Conservation (phyloP, 805 yeast species). For the Allodekkera sacchari region DNA sequence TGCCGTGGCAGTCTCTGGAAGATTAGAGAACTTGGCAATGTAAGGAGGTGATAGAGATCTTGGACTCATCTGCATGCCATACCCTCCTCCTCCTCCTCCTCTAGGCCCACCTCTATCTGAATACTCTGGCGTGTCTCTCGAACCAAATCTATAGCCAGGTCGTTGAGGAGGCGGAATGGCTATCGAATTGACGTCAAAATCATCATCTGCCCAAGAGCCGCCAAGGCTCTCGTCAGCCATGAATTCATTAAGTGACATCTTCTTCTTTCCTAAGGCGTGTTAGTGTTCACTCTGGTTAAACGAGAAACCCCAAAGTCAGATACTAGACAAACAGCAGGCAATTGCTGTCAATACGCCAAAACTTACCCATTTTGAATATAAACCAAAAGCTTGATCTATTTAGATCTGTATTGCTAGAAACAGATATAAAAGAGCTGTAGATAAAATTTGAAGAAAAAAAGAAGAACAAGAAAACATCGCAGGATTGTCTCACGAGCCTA, state of each 20-base stretch:
- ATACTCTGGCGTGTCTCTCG: neutral
- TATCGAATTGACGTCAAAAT: constrained; percentile 54
- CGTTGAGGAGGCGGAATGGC: constrained; percentile 32
- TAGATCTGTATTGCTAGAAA: too few species aligned
- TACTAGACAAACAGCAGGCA: too few species aligned
- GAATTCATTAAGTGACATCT: constrained; percentile 39
- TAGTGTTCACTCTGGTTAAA: too few species aligned
- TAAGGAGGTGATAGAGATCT: constrained; percentile 42
- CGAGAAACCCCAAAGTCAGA: too few species aligned
- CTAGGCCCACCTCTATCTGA: constrained; percentile 1
- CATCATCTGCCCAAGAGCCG: constrained; percentile 61
- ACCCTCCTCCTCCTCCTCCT: constrained; percentile 2
- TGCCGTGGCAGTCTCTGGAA: constrained; percentile 48
- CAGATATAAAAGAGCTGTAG: too few species aligned
- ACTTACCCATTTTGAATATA: too few species aligned
- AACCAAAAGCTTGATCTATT: too few species aligned
- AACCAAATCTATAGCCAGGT: constrained; percentile 1
- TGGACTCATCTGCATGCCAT: constrained; percentile 2
- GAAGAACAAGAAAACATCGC: too few species aligned
- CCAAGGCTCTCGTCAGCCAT: constrained; percentile 37
- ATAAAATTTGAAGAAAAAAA: too few species aligned
- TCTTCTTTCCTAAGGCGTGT: too few species aligned
- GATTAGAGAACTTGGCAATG: constrained; percentile 52
- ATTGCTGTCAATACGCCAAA: too few species aligned
- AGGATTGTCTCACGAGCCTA: too few species aligned